Evolutionary conservation across 225 moss, liverwort and hornwort genomes (phyloP).

Genomic region (Pseudisothecium myosuroides): DNA sequence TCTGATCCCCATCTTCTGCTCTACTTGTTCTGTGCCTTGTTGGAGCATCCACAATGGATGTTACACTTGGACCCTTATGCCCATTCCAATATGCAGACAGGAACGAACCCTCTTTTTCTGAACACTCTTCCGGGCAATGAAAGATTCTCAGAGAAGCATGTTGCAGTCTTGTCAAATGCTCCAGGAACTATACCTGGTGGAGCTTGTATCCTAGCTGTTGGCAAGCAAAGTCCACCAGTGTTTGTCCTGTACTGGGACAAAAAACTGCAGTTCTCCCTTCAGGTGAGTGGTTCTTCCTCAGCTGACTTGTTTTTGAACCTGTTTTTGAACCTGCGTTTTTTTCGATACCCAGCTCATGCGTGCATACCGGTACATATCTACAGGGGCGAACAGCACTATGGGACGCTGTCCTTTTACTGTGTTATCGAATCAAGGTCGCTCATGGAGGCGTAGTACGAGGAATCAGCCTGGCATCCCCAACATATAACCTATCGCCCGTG

Average conservation of each 20-base stretch:
- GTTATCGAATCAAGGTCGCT: constrained; percentile 74
- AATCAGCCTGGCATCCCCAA: constrained; percentile 76
- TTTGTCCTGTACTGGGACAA: constrained; percentile 95
- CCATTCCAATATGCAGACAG: constrained; percentile 74
- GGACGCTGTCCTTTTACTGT: constrained; percentile 82
- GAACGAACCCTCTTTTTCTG: constrained; percentile 82
- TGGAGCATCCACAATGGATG: constrained; percentile 99
- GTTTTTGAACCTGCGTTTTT: not conserved
- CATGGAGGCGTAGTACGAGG: constrained; percentile 96
- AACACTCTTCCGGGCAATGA: constrained; percentile 72
- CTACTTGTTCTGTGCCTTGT: constrained; percentile 85
- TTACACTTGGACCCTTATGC: constrained; percentile 76
- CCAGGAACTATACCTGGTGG: constrained; percentile 67
- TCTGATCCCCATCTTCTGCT: constrained; percentile 88
- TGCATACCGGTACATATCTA: not conserved
- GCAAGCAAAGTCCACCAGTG: constrained; percentile 73
- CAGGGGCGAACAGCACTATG: constrained; percentile 88
- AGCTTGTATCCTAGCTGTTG: constrained; percentile 74
- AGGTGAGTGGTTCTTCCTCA: constrained; percentile 27
- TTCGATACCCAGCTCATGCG: not conserved
- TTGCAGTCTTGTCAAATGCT: constrained; percentile 66
- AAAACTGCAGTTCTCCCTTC: constrained; percentile 79
- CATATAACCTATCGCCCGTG: constrained; percentile 71
- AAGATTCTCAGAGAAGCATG: constrained; percentile 72
- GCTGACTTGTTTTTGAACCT: not conserved